Conservation (phyloP, 352 stramenopile species). For the Pythium monospermum region DNA sequence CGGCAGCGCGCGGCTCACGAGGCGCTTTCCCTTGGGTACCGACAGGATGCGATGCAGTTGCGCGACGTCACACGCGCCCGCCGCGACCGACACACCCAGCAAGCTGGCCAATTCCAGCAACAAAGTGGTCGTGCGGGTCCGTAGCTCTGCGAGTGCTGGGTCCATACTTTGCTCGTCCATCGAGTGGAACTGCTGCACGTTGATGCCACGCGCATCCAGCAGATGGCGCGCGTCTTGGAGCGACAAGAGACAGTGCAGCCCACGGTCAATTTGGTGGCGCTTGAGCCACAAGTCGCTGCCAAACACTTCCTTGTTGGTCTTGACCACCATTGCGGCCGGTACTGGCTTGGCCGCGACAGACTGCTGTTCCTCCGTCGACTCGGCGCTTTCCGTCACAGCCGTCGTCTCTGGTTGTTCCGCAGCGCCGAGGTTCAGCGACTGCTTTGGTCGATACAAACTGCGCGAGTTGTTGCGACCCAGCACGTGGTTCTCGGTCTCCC, state of each 20-base stretch:
- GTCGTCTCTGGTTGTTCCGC: conserved; percentile 1
- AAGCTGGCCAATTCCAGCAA: conserved; percentile 62
- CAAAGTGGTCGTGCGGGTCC: conserved; percentile 57
- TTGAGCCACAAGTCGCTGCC: conserved; percentile 63
- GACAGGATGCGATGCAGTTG: conserved; percentile 57
- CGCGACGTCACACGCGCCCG: conserved; percentile 36
- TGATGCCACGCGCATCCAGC: conserved; percentile 74
- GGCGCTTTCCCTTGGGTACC: conserved; percentile 60
- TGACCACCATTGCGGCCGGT: conserved; percentile 45
- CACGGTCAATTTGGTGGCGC: conserved; percentile 68
- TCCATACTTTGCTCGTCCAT: conserved; percentile 70
- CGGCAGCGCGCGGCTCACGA: conserved; percentile 72
- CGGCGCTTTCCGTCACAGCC: background rate
- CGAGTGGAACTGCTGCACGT: conserved; percentile 84
- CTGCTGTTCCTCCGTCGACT: conserved; percentile 15
- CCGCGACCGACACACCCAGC: conserved; percentile 44
- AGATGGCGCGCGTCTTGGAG: conserved; percentile 79
- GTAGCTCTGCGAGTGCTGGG: conserved; percentile 58
- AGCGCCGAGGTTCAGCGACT: conserved; percentile 45
- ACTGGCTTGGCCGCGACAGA: conserved; percentile 3
- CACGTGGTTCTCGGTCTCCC: conserved; percentile 68
- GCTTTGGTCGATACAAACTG: conserved; percentile 74
- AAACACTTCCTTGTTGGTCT: conserved; percentile 72
- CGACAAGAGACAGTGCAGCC: conserved; percentile 70
- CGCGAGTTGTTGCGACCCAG: conserved; percentile 74